Evolutionary conservation across 441 rosid genomes (phyloP).

Genomic region (Corymbia citriodora): DNA sequence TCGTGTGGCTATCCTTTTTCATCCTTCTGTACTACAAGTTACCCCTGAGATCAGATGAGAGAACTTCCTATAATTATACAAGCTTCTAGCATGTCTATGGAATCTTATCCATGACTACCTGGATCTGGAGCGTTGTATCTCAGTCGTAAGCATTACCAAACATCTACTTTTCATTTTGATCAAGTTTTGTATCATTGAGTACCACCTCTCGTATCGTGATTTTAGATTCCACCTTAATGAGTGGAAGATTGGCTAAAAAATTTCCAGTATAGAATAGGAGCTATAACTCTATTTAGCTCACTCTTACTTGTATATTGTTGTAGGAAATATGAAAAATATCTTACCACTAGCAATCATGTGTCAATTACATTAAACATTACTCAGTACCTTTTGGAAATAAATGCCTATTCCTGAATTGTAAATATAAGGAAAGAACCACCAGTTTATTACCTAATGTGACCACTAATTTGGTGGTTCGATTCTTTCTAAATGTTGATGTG

Average conservation of each 20-base stretch:
- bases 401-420: too few relatives aligned
- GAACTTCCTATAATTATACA: slow-evolving; percentile 59
- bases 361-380: not conserved
- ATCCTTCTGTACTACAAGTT: slow-evolving; percentile 61
- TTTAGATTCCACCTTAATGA: too few relatives aligned
- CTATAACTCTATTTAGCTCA: not conserved
- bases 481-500: too few relatives aligned
- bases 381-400: too few relatives aligned
- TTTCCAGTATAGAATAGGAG: not conserved
- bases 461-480: too few relatives aligned
- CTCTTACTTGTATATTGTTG: not conserved
- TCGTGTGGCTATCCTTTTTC: slow-evolving; percentile 84
- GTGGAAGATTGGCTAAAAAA: not conserved
- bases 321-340: not conserved
- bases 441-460: too few relatives aligned
- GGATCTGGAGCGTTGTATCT: slow-evolving; percentile 91
- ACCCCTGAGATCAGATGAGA: slow-evolving; percentile 53
- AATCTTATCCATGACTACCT: slow-evolving; percentile 63
- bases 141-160: slow-evolving; percentile 30
- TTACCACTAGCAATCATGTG: not conserved
- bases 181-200: not conserved
- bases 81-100: slow-evolving; percentile 73
- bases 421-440: too few relatives aligned
- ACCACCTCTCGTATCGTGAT: too few relatives aligned
- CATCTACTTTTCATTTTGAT: not conserved